A percentile compares a stretch with the other conserved stretches of the same genome.
phyloP scores from a whole-genome alignment of 345 rosid genomes.

The Eucalyptus dawsonii region DNA sequence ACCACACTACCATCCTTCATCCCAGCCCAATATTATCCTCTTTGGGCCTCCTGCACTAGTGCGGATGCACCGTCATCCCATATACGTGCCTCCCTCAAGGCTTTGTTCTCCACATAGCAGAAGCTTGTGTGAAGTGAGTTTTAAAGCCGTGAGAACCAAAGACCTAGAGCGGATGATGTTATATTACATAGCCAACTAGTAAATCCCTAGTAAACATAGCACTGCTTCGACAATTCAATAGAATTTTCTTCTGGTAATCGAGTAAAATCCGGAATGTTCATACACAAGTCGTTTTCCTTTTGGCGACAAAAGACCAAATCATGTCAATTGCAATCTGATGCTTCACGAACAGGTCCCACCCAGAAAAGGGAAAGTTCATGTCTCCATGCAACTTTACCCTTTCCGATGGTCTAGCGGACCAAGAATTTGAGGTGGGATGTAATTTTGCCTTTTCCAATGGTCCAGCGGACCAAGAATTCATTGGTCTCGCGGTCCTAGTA shows the following conservation, averaged over 20 bases:
- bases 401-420: background rate
- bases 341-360: background rate
- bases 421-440: background rate
- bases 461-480: background rate
- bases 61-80: rapidly evolving
- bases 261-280: background rate
- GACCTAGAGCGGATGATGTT: rapidly evolving
- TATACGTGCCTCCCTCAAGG: background rate
- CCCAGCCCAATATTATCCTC: background rate
- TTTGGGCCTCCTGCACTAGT: rapidly evolving
- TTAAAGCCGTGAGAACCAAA: rapidly evolving
- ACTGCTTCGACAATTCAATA: background rate
- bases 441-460: background rate
- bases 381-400: background rate
- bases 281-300: background rate
- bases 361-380: background rate
- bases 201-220: background rate
- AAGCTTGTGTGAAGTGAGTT: background rate
- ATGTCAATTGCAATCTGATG: background rate
- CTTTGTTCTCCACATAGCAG: rapidly evolving
- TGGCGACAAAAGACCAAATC: background rate
- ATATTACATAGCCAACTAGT: background rate
- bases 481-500: background rate
- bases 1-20: background rate
- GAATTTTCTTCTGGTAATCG: no score